Evolutionary conservation across 179 eudicot species (phyloP).

Genomic region (Corrigiola litoralis): DNA sequence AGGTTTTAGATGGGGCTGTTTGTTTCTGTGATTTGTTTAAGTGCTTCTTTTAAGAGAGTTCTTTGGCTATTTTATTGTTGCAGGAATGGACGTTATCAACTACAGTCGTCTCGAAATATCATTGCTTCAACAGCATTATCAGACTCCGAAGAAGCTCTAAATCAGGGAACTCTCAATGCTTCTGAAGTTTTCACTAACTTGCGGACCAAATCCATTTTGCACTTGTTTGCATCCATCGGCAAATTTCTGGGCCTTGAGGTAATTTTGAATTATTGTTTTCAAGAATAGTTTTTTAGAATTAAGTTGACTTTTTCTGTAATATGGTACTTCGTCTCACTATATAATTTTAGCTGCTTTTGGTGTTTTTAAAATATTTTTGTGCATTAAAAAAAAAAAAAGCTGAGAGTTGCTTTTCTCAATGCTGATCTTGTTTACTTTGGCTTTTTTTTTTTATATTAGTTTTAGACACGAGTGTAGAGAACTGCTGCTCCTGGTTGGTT

Average conservation of each 20-base stretch:
- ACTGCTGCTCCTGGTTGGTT: background rate
- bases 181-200: slow-evolving; percentile 70
- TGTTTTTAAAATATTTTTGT: background rate
- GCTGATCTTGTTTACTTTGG: background rate
- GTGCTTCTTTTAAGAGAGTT: background rate
- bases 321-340: background rate
- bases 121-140: slow-evolving; percentile 47
- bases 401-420: background rate
- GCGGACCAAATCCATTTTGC: slow-evolving; percentile 81
- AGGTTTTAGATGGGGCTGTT: background rate
- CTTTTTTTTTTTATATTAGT: background rate
- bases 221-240: slow-evolving; percentile 85
- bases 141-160: slow-evolving; percentile 83
- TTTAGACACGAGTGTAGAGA: background rate
- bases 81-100: slow-evolving; percentile 89
- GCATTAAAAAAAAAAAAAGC: background rate
- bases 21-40: background rate
- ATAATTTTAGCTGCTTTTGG: background rate
- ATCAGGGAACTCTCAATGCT: slow-evolving; percentile 74
- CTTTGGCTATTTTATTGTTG: background rate
- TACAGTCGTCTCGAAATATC: slow-evolving; percentile 72
- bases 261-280: slow-evolving; percentile 5
- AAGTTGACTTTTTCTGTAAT: background rate
- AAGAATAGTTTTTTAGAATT: background rate
- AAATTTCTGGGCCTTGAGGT: slow-evolving; percentile 94